Evolutionary conservation across 352 stramenopile species (phyloP).

Genomic region (Pelagophyceae sp.): DNA sequence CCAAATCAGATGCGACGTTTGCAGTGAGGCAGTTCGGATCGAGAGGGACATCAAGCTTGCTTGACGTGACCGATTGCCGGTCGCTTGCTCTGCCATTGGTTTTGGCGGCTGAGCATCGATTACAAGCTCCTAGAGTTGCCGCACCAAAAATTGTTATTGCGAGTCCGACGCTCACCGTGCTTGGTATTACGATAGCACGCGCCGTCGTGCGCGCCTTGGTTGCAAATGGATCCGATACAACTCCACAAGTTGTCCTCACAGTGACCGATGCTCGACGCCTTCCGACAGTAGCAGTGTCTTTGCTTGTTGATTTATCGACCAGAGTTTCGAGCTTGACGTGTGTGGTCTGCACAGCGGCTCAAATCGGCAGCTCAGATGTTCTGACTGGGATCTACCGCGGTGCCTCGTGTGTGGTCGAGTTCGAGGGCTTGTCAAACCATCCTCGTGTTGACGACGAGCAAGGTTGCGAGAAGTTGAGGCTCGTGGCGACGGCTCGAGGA

Average conservation of each 20-base stretch:
- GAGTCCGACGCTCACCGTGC: not conserved
- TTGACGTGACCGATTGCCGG: not conserved
- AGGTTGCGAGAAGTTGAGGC: too few relatives aligned
- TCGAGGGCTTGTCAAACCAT: not conserved
- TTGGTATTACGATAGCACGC: not conserved
- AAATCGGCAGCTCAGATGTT: not conserved
- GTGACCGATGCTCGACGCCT: not conserved
- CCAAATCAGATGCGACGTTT: not conserved
- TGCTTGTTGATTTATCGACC: not conserved
- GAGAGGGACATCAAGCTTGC: not conserved
- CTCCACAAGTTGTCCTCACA: not conserved
- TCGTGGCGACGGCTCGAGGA: too few relatives aligned
- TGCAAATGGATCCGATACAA: not conserved
- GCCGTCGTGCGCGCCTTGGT: not conserved
- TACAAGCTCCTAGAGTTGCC: not conserved
- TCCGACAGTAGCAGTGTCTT: not conserved
- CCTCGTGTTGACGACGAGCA: too few relatives aligned
- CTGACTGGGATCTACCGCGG: not conserved
- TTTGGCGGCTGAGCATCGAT: not conserved
- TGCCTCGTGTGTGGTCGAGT: not conserved
- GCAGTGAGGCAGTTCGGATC: not conserved
- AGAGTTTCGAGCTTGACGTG: not conserved
- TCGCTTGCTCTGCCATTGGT: not conserved
- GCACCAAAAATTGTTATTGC: not conserved
- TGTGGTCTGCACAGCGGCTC: not conserved